phyloP scores from a whole-genome alignment of 106 monocot genomes.

The Vanilla planifolia region DNA sequence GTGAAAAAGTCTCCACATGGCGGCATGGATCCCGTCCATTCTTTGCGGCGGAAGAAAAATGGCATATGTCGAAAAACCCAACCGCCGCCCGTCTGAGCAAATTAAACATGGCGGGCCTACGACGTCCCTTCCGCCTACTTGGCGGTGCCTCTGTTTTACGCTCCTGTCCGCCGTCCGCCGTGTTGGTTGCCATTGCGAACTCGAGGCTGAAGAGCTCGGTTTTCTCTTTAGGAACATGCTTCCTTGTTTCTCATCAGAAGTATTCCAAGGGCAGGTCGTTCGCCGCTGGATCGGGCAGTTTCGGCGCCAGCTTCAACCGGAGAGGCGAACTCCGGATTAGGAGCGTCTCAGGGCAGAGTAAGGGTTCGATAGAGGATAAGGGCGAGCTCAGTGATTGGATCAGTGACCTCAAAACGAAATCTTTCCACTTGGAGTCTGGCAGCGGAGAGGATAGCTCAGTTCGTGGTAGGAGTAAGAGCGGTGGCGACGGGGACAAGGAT shows the following conservation, averaged over 20 bases:
- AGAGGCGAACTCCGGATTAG: neutral
- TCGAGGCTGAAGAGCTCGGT: constrained; percentile 12
- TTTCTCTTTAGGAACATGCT: constrained; percentile 5
- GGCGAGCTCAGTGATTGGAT: constrained; percentile 90
- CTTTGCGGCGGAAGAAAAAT: too few species aligned
- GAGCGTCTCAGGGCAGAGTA: constrained; percentile 19
- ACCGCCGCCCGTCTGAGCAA: too few species aligned
- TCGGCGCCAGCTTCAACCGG: neutral
- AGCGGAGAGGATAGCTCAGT: constrained; percentile 14
- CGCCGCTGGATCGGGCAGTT: constrained; percentile 27
- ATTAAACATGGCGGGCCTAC: constrained; percentile 16
- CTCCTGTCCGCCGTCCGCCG: too few species aligned
- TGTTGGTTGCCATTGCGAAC: neutral
- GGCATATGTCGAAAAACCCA: too few species aligned
- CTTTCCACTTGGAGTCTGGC: constrained; percentile 2
- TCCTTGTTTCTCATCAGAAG: neutral
- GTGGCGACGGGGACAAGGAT: constrained; percentile 5
- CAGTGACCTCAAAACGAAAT: constrained; percentile 48
- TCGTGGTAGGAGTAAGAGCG: constrained; percentile 6
- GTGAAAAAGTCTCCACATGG: too few species aligned
- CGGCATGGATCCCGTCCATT: too few species aligned
- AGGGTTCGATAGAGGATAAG: constrained; percentile 81
- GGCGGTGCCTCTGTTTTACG: neutral
- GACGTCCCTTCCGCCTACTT: constrained; percentile 9
- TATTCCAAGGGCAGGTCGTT: constrained; percentile 15